phyloP scores from a whole-genome alignment of 257 asterid genomes.

The Jacaranda mimosifolia region DNA sequence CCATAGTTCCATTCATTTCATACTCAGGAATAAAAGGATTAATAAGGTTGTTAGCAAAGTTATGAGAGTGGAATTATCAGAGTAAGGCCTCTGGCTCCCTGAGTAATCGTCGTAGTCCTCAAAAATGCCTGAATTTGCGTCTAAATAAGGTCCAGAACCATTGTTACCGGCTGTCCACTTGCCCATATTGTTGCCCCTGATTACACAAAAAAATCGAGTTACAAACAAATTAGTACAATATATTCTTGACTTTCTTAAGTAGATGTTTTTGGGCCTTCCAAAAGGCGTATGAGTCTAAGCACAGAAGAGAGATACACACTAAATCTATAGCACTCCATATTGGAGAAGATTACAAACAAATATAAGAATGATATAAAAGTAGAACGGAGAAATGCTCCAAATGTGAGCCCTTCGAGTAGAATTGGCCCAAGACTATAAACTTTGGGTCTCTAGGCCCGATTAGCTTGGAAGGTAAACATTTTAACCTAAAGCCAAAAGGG shows the following conservation, averaged over 20 bases:
- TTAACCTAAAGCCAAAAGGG: conserved; percentile 10
- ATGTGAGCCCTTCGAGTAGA: not conserved
- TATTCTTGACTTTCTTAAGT: not conserved
- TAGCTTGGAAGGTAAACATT: not conserved
- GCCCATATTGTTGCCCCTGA: conserved; percentile 65
- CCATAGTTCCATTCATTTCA: conserved; percentile 33
- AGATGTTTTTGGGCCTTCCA: too few species aligned
- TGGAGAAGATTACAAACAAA: too few species aligned
- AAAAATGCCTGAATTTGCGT: conserved; percentile 53
- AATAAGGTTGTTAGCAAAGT: conserved; percentile 37
- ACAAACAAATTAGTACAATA: not conserved
- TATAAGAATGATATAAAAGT: too few species aligned
- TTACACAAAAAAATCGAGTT: not conserved
- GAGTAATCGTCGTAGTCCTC: conserved; percentile 64
- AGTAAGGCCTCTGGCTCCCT: conserved; percentile 36
- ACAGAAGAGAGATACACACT: too few species aligned
- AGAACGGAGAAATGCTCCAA: not conserved
- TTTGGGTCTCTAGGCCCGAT: not conserved
- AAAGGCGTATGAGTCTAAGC: too few species aligned
- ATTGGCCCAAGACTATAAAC: not conserved
- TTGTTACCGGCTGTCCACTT: conserved; percentile 64
- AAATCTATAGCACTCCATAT: too few species aligned
- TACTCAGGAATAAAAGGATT: conserved; percentile 36
- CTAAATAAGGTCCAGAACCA: conserved; percentile 46
- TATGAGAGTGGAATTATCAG: conserved; percentile 23